phyloP scores from a whole-genome alignment of 257 asterid genomes.

The Solanum corneliomulleri region DNA sequence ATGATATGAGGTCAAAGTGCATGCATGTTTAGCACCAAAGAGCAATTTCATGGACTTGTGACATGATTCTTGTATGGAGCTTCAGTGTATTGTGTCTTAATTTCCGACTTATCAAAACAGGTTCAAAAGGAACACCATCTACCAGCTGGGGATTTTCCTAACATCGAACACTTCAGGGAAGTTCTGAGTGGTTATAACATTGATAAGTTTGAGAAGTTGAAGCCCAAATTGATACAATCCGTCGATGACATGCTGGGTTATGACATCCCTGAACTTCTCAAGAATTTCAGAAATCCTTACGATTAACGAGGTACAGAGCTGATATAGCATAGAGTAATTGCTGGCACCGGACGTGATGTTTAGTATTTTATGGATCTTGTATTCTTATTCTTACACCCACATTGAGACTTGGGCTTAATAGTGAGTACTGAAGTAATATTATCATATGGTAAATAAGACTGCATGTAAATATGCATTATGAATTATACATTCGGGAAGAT shows the following conservation, averaged over 20 bases:
- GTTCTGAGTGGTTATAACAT: conserved; percentile 58
- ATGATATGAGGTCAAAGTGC: not conserved
- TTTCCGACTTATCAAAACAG: conserved; percentile 16
- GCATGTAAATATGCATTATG: not conserved
- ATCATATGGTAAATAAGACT: not conserved
- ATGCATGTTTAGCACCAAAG: not conserved
- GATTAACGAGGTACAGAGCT: conserved; percentile 21
- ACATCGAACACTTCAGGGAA: conserved; percentile 64
- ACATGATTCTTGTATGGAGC: not conserved
- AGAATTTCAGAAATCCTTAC: conserved; percentile 83
- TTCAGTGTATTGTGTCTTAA: not conserved
- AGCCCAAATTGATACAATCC: conserved; percentile 66
- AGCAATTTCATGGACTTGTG: not conserved
- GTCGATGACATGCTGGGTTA: conserved; percentile 96
- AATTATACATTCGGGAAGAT: not conserved
- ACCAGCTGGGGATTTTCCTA: conserved; percentile 93
- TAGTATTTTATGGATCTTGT: not conserved
- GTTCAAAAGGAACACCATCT: conserved; percentile 75
- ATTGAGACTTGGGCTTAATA: not conserved
- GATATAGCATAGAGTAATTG: not conserved
- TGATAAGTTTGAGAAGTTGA: conserved; percentile 85
- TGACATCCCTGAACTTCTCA: conserved; percentile 81
- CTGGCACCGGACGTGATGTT: not conserved
- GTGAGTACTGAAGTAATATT: not conserved
- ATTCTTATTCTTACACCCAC: not conserved